Base-by-base conservation (phyloP, 148 eudicot species). In the Persicaria maculosa region DNA sequence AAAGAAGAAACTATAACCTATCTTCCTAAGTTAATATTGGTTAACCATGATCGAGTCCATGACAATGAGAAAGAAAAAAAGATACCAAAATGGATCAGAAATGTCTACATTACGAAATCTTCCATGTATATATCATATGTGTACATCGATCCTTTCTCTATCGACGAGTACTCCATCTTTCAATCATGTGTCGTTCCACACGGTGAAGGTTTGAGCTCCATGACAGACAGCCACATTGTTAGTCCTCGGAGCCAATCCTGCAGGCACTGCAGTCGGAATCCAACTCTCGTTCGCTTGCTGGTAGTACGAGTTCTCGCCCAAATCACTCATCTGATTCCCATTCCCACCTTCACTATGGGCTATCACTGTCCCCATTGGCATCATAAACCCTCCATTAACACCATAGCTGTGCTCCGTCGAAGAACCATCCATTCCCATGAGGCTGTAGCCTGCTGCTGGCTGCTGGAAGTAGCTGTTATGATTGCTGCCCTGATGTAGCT, bases 241-340 rank as follows among this genome's bases (percentile, higher is more conserved):
- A 65, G 7, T 43, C 70, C 70, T 65, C 44, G 70, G 70, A 17
- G 83, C 74, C 25, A 69, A 78, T 0, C 77, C 83, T 19, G 91
- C 71, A 9, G 93, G 93, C 43, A 93, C 84, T 0, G 88, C 96
- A 0, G 93, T 88, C 0, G 97, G 91, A 67, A 90, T 86, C 91
- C 93, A 88, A 44, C 46, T 40, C 70, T 82, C 80, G 52, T 82
- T 90, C 55, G 86, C 86, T 31, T 82, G 75, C 46, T 17, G 46
- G 1, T 90, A 77, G 14, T 85, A 84, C 74, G 83, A 86, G 73
- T 86, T 85, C 55, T 82, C 84, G 5, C 1, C 31, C 40, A 36
- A 77, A 31, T 65, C 78, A 47, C 53, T 48, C 11, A 48, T 8
- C 52, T 48, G 52, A 48, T 75, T 50, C 4, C 53, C 79, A 74